Conservation (phyloP, 306 rosid species). For the Prunus campanulata region DNA sequence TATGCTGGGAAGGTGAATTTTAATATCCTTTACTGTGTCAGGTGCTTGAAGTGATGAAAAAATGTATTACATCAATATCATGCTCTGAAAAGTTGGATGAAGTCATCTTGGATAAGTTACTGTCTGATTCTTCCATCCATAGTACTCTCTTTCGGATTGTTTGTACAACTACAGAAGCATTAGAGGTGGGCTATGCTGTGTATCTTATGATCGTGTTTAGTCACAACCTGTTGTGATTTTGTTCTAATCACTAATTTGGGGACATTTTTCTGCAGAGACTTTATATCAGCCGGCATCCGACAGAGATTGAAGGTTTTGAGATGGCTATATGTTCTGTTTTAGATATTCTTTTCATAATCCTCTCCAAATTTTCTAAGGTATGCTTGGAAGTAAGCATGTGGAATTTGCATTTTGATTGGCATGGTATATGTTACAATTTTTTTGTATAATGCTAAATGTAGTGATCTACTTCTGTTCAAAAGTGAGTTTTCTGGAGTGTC, state of each 20-base stretch:
- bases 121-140: conserved; percentile 87
- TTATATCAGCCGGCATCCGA: conserved; percentile 59
- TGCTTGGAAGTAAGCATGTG: not conserved
- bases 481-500: not conserved
- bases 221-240: conserved; percentile 15
- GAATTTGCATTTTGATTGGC: conserved; percentile 20
- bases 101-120: conserved; percentile 53
- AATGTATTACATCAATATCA: conserved; percentile 53
- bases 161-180: conserved; percentile 66
- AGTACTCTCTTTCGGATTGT: conserved; percentile 61
- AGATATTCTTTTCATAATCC: conserved; percentile 64
- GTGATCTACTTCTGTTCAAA: conserved; percentile 18
- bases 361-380: conserved; percentile 78
- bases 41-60: conserved; percentile 89
- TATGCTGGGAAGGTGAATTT: not conserved
- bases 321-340: conserved; percentile 65
- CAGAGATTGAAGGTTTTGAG: conserved; percentile 85
- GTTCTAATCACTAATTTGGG: conserved; percentile 26
- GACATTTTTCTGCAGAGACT: conserved; percentile 50
- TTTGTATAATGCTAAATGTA: conserved; percentile 12
- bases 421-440: conserved; percentile 17
- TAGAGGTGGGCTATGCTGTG: conserved; percentile 57
- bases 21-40: conserved; percentile 30
- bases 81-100: conserved; percentile 53
- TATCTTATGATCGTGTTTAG: conserved; percentile 23